A percentile compares a stretch with the other conserved stretches of the same genome.
phyloP scores from a whole-genome alignment of 2,329 filamentous ascomycete genomes.

The Lachnellula hyalina region DNA sequence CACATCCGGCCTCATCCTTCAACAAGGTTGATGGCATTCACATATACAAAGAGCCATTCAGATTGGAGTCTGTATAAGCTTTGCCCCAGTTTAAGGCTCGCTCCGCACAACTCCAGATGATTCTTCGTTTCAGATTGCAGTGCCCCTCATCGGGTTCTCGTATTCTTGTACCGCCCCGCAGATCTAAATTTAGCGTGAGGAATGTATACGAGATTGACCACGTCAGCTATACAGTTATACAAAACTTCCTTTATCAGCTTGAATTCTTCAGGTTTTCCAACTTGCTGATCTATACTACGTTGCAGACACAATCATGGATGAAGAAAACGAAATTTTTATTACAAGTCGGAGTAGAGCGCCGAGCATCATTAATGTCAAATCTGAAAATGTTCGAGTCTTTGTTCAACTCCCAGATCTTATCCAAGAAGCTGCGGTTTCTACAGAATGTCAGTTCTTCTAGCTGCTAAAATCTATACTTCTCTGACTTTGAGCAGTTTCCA shows the following conservation, averaged over 20 bases:
- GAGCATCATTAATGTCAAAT: constrained; percentile 24
- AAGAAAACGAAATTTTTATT: constrained; percentile 18
- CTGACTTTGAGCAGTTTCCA: constrained; percentile 15
- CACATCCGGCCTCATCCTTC: too few relatives aligned
- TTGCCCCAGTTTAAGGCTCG: not conserved
- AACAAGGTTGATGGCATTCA: not conserved
- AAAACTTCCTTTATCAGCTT: not conserved
- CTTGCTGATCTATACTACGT: constrained; percentile 2
- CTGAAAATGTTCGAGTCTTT: constrained; percentile 22
- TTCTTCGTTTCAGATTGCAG: constrained; percentile 1
- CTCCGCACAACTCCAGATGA: not conserved
- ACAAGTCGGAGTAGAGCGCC: constrained; percentile 25
- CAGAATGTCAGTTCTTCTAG: constrained; percentile 20
- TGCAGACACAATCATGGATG: constrained; percentile 13
- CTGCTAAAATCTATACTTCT: not conserved
- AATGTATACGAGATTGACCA: not conserved
- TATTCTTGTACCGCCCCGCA: not conserved
- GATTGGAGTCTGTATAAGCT: not conserved
- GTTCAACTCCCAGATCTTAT: constrained; percentile 26
- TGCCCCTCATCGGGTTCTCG: not conserved
- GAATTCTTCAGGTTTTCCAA: not conserved
- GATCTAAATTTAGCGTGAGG: not conserved
- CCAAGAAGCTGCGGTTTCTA: constrained; percentile 26
- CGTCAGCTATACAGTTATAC: not conserved
- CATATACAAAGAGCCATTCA: not conserved